These are phyloP conservation scores for Mortierella sp. DNA, from an alignment of 371 early-diverging fungal species.

Conservation along the genomic window DNA sequence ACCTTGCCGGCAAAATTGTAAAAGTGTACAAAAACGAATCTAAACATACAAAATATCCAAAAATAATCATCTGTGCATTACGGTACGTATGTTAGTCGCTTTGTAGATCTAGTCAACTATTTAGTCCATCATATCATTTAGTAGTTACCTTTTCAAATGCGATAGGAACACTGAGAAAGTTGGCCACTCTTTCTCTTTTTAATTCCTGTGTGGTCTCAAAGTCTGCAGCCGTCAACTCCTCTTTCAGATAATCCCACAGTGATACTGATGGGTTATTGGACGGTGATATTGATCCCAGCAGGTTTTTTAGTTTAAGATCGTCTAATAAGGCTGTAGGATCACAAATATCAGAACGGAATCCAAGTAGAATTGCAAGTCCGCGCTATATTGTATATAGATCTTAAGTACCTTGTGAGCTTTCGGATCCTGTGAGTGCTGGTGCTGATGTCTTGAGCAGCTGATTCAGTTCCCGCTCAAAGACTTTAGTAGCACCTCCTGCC, in stretches of 20 bases:
- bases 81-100: neutral
- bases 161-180: slow-evolving; percentile 84
- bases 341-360: neutral
- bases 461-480: slow-evolving; percentile 27
- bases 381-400: neutral
- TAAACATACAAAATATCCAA: slow-evolving; percentile 93
- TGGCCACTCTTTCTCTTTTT: slow-evolving; percentile 86
- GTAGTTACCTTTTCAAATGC: slow-evolving; percentile 82
- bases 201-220: slow-evolving; percentile 80
- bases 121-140: neutral
- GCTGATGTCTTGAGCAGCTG: slow-evolving; percentile 20
- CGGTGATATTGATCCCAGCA: slow-evolving; percentile 41
- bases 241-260: slow-evolving; percentile 72
- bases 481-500: slow-evolving; percentile 17
- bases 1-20: slow-evolving; percentile 92
- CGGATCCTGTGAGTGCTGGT: slow-evolving; percentile 4
- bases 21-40: slow-evolving; percentile 95
- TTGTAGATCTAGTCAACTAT: neutral
- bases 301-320: slow-evolving; percentile 31
- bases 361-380: neutral
- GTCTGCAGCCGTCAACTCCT: slow-evolving; percentile 80
- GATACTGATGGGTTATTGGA: slow-evolving; percentile 33
- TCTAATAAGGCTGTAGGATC: slow-evolving; percentile 17
- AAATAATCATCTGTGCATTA: slow-evolving; percentile 67
- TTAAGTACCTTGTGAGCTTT: slow-evolving; percentile 21